Evolutionary conservation across 768 basidiomycete species (phyloP).

Genomic region (Pleurotus giganteus): DNA sequence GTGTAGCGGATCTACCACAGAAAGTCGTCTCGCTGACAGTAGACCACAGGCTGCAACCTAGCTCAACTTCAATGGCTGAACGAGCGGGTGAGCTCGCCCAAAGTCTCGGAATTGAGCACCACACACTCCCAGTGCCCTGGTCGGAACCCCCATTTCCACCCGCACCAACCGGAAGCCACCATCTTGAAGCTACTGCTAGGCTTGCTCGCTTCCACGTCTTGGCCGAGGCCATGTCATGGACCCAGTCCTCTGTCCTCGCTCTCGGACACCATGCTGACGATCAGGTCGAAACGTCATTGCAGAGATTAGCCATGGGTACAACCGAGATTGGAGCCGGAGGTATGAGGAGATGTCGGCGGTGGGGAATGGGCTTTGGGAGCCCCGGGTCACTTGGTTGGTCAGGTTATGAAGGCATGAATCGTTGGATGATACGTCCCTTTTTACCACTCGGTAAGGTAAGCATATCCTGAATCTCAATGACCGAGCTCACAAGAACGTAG

Average conservation of each 20-base stretch:
- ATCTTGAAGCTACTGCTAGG: constrained; percentile 59
- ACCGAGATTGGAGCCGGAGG: constrained; percentile 57
- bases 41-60: constrained; percentile 65
- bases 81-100: constrained; percentile 42
- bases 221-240: constrained; percentile 41
- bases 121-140: constrained; percentile 56
- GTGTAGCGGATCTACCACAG: constrained; percentile 15
- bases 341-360: constrained; percentile 66
- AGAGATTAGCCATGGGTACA: constrained; percentile 63
- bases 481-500: constrained; percentile 33
- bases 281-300: constrained; percentile 77
- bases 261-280: constrained; percentile 82
- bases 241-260: constrained; percentile 44
- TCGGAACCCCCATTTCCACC: constrained; percentile 46
- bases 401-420: constrained; percentile 57
- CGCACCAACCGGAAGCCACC: constrained; percentile 32
- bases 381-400: constrained; percentile 34
- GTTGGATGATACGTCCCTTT: constrained; percentile 73
- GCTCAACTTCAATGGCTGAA: constrained; percentile 55
- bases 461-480: not conserved
- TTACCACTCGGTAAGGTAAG: constrained; percentile 66
- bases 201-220: constrained; percentile 54
- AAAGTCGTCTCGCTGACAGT: constrained; percentile 59
- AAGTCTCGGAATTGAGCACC: constrained; percentile 44
- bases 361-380: constrained; percentile 68